phyloP scores from a whole-genome alignment of 2,329 filamentous ascomycete genomes.

The Cadophora luteo-olivacea region DNA sequence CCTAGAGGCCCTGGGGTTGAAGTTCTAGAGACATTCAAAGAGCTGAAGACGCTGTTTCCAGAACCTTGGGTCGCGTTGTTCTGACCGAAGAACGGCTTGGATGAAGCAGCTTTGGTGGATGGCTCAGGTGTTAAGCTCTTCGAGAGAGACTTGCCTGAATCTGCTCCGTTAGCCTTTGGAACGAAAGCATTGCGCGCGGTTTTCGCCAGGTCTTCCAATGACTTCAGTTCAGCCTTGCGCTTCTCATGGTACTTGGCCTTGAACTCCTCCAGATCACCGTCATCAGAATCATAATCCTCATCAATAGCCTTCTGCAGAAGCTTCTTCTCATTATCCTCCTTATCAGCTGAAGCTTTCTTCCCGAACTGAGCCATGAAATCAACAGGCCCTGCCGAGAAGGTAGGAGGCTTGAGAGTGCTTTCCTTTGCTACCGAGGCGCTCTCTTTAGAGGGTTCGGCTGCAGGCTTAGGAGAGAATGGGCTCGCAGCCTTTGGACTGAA shows the following conservation, averaged over 20 bases:
- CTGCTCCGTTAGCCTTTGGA: neutral
- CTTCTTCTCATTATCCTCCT: constrained; percentile 35
- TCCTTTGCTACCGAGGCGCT: neutral
- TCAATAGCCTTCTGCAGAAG: constrained; percentile 40
- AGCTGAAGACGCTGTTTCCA: constrained; percentile 34
- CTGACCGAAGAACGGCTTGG: constrained; percentile 42
- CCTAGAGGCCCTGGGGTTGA: constrained; percentile 39
- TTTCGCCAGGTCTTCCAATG: constrained; percentile 34
- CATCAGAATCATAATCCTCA: constrained; percentile 43
- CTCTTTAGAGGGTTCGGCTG: neutral
- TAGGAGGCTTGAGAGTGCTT: constrained; percentile 36
- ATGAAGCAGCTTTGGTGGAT: neutral
- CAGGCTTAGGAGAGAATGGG: constrained; percentile 27
- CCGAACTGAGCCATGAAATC: constrained; percentile 41
- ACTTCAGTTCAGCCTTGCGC: constrained; percentile 29
- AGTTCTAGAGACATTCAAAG: constrained; percentile 37
- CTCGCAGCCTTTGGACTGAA: constrained; percentile 16
- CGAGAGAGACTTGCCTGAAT: neutral
- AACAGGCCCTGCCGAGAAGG: constrained; percentile 28
- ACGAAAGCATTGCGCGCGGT: constrained; percentile 19
- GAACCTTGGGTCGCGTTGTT: constrained; percentile 46
- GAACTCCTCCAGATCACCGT: constrained; percentile 38
- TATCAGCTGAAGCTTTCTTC: constrained; percentile 31
- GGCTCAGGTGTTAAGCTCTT: neutral
- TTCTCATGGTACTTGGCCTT: constrained; percentile 33